Percentiles rank a stretch among this genome's conserved stretches.
Evolutionary conservation across 257 asterid species (phyloP).

Genomic region (Solanum medicagineum): DNA sequence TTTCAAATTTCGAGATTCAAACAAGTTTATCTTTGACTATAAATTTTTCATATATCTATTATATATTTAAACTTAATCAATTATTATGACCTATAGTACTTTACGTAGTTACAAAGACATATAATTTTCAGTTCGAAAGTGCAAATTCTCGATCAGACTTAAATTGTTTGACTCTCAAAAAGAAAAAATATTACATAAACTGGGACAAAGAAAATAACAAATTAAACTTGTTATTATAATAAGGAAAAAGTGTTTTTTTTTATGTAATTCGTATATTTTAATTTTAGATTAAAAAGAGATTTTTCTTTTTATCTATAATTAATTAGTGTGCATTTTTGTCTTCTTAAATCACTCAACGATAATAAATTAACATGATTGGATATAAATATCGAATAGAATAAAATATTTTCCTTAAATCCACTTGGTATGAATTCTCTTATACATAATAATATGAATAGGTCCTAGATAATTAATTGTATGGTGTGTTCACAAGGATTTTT

Average conservation of each 20-base stretch:
- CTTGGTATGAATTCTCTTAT: background rate
- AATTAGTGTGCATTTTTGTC: background rate
- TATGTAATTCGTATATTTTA: background rate
- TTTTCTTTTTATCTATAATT: background rate
- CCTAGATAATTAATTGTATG: background rate
- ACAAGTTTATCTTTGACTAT: no score
- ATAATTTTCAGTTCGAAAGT: no score
- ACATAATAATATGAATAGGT: background rate
- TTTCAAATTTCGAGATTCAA: no score
- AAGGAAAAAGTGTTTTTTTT: background rate
- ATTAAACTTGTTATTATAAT: background rate
- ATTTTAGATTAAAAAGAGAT: background rate
- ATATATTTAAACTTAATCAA: no score
- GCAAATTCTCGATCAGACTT: no score
- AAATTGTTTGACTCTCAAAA: no score
- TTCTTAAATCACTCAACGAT: background rate
- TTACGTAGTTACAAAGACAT: no score
- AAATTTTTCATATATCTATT: no score
- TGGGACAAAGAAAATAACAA: background rate
- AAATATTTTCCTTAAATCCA: background rate
- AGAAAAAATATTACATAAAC: no score
- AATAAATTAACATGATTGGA: background rate
- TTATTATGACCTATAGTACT: no score
- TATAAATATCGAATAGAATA: background rate
- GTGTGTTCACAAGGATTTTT: background rate